Evolutionary conservation across 371 early-diverging fungal species (phyloP).

Genomic region (Chytridiales sp.): DNA sequence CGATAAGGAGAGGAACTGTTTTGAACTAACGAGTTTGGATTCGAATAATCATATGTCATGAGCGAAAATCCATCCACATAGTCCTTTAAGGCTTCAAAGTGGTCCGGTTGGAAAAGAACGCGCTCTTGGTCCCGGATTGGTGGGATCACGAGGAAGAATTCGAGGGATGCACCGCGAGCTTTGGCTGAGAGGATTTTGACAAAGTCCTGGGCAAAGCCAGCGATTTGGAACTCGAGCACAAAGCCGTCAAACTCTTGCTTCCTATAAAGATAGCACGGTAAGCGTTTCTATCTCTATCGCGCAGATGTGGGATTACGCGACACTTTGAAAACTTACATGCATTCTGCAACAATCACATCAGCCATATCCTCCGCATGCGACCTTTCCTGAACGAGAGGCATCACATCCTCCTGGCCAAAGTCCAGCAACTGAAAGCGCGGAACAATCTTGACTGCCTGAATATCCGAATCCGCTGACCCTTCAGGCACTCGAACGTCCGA

Average conservation of each 20-base stretch:
- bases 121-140: constrained; percentile 23
- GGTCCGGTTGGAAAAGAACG: constrained; percentile 26
- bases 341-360: constrained; percentile 33
- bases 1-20: neutral
- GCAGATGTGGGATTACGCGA: neutral
- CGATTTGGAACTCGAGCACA: constrained; percentile 54
- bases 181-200: constrained; percentile 30
- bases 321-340: constrained; percentile 21
- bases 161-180: constrained; percentile 32
- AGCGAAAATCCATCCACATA: constrained; percentile 58
- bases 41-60: constrained; percentile 66
- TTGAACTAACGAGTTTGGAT: constrained; percentile 37
- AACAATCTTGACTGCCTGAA: constrained; percentile 40
- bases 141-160: constrained; percentile 55
- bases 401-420: constrained; percentile 47
- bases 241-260: constrained; percentile 57
- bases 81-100: constrained; percentile 40
- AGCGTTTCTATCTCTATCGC: too few relatives aligned
- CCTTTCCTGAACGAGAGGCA: constrained; percentile 32
- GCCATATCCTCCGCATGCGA: constrained; percentile 33
- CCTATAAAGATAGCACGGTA: constrained; percentile 23
- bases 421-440: constrained; percentile 59
- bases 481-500: constrained; percentile 44
- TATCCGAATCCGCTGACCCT: constrained; percentile 18
- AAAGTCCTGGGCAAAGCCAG: constrained; percentile 43